Evolutionary conservation across 768 basidiomycete genomes (phyloP).

Genomic region (Leucosporidium creatinivorum): DNA sequence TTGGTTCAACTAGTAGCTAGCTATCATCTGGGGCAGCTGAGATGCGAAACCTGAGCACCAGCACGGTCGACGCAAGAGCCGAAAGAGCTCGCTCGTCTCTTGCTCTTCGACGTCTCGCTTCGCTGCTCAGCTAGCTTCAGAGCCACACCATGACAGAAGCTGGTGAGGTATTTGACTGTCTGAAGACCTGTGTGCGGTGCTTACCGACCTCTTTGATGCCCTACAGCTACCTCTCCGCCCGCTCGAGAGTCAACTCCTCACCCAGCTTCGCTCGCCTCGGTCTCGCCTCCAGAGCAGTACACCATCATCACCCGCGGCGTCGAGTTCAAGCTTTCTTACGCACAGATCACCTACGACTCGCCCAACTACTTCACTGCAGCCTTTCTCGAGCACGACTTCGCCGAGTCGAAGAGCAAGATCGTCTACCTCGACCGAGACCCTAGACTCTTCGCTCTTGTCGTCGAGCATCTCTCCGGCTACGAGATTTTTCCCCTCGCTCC

Average conservation of each 20-base stretch:
- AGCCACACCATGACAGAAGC: too few species aligned
- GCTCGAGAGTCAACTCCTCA: background rate
- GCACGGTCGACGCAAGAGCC: too few species aligned
- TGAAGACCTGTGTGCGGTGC: background rate
- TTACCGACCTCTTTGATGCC: background rate
- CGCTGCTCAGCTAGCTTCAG: too few species aligned
- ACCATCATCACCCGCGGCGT: constrained; percentile 16
- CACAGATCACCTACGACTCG: constrained; percentile 27
- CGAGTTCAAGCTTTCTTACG: constrained; percentile 10
- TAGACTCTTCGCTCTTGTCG: constrained; percentile 22
- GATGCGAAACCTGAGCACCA: too few species aligned
- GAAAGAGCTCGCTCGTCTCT: too few species aligned
- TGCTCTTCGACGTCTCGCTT: too few species aligned
- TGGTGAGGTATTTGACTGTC: too few species aligned
- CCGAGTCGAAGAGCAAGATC: constrained; percentile 5
- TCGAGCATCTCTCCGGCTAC: constrained; percentile 31
- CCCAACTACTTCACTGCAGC: constrained; percentile 30
- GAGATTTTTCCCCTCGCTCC: constrained; percentile 16
- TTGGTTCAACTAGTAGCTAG: too few species aligned
- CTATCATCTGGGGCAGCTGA: too few species aligned
- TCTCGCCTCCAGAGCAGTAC: background rate
- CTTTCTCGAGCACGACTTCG: constrained; percentile 18
- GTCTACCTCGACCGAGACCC: constrained; percentile 17
- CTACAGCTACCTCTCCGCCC: constrained; percentile 1
- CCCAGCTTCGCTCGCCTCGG: background rate